Evolutionary conservation across 2,329 filamentous ascomycete species (phyloP), one percentile per base, ranked within the genome.

Genomic region (Microcyclospora pomicola): DNA sequence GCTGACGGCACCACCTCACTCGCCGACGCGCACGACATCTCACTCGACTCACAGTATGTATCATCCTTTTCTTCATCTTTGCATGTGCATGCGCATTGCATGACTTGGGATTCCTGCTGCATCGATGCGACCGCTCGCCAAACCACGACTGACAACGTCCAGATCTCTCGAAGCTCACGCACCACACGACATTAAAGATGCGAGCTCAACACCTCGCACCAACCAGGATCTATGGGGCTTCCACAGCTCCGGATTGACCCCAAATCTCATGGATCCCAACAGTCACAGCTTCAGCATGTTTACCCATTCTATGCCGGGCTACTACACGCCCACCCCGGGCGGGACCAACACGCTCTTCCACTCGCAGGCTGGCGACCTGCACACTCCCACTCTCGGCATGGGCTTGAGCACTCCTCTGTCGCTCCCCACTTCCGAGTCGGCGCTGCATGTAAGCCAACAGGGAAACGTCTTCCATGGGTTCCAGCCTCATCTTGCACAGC

Each of bases 321-420:
- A 91, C 61, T 95, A 93, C 61, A 87, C 85, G 6, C 83, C 87
- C 2, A 92, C 84, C 1, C 82, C 85, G 2, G 83, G 82, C 45
- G 82, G 81, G 33, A 80, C 77, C 45, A 84, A 81, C 54, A 81
- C 82, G 13, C 63, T 88, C 47, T 92, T 86, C 55, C 84, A 92
- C 56, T 75, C 72, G 36, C 83, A 87, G 59, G 82, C 84, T 29
- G 51, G 84, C 36, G 86, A 94, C 59, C 68, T 95, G 39, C 85
- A 93, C 59, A 92, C 86, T 2, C 85, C 86, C 27, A 67, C 87
- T 51, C 46, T 42, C 27, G 42, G 73, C 31, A 67, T 88, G 44
- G 77, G 79, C 15, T 73, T 91, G 65, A 77, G 76, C 15, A 92
- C 85, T 6, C 85, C 88, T 6, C 63, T 95, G 28, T 87, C 85